phyloP scores from a whole-genome alignment of 164 flowering plant genomes.

The Platanus orientalis region DNA sequence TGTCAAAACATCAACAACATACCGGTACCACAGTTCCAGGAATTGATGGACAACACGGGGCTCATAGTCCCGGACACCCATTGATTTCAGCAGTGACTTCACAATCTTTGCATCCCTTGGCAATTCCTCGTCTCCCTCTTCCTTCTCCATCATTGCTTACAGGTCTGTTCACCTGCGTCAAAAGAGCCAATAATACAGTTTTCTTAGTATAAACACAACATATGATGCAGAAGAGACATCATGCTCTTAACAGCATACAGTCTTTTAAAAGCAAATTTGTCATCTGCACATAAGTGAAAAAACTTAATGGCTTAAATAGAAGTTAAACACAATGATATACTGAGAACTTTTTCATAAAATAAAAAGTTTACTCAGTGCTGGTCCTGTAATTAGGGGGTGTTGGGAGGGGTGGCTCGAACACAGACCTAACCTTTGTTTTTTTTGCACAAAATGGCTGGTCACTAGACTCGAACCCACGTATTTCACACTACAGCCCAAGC shows the following conservation, averaged over 20 bases:
- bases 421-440: too few species aligned
- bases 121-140: slow-evolving; percentile 68
- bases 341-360: too few species aligned
- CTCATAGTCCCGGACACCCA: slow-evolving; percentile 86
- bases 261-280: too few species aligned
- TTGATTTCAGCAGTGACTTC: slow-evolving; percentile 72
- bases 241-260: neutral
- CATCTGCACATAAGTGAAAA: too few species aligned
- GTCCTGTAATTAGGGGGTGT: too few species aligned
- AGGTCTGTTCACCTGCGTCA: neutral
- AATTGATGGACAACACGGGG: slow-evolving; percentile 91
- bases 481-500: too few species aligned
- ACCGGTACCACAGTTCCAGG: slow-evolving; percentile 87
- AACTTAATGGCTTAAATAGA: too few species aligned
- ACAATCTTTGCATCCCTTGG: slow-evolving; percentile 94
- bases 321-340: too few species aligned
- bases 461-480: too few species aligned
- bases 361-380: too few species aligned
- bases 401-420: too few species aligned
- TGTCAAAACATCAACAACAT: slow-evolving; percentile 75
- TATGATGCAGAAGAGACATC: neutral
- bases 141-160: slow-evolving; percentile 27
- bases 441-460: too few species aligned
- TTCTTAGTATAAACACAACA: neutral
- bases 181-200: neutral